These are phyloP conservation scores for Pinus albicaulis DNA, from an alignment of 75 land plant species.

Conservation along the genomic window DNA sequence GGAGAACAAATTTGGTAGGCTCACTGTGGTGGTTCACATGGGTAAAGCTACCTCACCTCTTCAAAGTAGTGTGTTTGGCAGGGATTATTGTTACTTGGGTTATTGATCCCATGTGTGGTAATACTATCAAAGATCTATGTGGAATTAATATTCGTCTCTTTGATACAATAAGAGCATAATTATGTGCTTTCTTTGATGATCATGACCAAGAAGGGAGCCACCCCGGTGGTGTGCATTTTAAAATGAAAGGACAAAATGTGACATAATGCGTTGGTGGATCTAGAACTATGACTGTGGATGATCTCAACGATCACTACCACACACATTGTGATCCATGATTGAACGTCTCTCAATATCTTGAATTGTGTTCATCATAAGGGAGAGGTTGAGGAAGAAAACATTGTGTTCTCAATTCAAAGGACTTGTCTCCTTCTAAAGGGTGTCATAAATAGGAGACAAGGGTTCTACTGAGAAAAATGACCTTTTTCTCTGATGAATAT, in stretches of 20 bases:
- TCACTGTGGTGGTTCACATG: no score
- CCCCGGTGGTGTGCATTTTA: constrained; percentile 60
- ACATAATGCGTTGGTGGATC: constrained; percentile 62
- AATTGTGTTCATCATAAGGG: constrained; percentile 66
- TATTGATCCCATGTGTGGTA: no score
- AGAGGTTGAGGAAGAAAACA: constrained; percentile 60
- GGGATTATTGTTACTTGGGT: no score
- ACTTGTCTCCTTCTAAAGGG: no score
- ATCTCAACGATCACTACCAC: constrained; percentile 56
- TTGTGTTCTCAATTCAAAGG: no score
- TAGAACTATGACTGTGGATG: constrained; percentile 53
- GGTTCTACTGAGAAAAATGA: no score
- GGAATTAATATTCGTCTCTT: neutral
- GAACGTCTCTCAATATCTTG: constrained; percentile 62
- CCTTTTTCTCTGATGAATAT: no score
- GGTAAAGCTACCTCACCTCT: no score
- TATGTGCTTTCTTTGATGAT: constrained; percentile 76
- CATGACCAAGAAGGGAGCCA: constrained; percentile 86
- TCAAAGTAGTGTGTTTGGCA: no score
- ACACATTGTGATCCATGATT: constrained; percentile 62
- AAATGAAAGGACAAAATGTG: constrained; percentile 58
- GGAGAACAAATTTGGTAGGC: no score
- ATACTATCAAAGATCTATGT: no score
- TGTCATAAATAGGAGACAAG: no score
- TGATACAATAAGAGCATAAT: constrained; percentile 54